Evolutionary conservation across 1,139 yeast species (phyloP), one percentile per base, ranked within the genome.

Genomic region (Pichiaceae sp.): DNA sequence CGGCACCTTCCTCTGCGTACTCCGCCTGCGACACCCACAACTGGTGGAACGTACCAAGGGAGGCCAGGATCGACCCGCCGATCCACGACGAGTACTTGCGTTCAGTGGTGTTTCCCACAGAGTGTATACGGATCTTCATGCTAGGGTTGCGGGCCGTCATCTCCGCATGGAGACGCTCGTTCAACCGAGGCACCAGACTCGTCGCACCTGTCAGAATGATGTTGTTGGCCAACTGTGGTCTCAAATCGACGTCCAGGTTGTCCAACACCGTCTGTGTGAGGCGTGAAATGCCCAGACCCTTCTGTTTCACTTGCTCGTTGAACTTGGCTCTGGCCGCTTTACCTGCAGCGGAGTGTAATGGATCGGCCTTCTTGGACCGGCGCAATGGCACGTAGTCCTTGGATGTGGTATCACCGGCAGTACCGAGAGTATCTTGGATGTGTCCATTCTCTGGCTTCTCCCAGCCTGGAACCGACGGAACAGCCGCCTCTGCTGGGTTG

Each of bases 11-110:
- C 56, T 91, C 98, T 44, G 86, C 86, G 52, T 83, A 86, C 60
- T 91, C 98, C 49, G 76, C 77, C 56, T 79, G 82, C 32, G 93
- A 84, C 3, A 91, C 95, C 97, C 98, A 91, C 64, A 84, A 66
- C 60, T 91, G 98, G 58, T 91, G 98, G 68, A 91, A 91, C 2
- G 96, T 87, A 20, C 98, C 98, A 52, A 91, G 68, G 38, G 95
- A 82, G 3, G 96, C 81, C 41, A 91, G 66, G 29, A 91, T 93
- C 47, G 94, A 80, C 6, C 96, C 97, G 31, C 99, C 99, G 38
- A 91, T 75, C 97, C 98, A 91, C 6, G 93, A 71, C 45, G 93
- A 87, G 55, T 76, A 84, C 46, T 78, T 75, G 52, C 97, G 72
- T 59, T 91, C 98, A 35, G 72, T 70, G 2, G 83, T 62, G 55